These are phyloP conservation scores for Colletotrichum cuscutae DNA, from an alignment of 2,329 filamentous ascomycete genomes.

Conservation along the genomic window DNA sequence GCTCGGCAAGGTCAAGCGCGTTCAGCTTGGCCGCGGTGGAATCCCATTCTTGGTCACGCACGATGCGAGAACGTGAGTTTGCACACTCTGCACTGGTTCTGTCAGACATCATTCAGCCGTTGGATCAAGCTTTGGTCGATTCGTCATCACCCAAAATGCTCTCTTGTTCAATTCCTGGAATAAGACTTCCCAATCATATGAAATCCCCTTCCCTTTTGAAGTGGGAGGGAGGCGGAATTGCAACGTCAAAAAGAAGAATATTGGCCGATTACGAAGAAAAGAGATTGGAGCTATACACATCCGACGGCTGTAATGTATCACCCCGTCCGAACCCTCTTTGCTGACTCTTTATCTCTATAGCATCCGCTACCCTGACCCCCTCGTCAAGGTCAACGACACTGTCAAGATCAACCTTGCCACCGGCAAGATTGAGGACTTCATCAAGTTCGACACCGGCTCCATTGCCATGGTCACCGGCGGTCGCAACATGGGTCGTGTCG, in stretches of 20 bases:
- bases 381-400: conserved; percentile 99
- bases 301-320: conserved; percentile 65
- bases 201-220: neutral
- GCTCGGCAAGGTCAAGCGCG: conserved; percentile 99
- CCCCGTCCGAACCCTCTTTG: conserved; percentile 41
- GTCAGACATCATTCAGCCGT: conserved; percentile 99
- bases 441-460: conserved; percentile 98
- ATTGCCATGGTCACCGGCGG: conserved; percentile 99
- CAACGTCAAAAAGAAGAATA: conserved; percentile 31
- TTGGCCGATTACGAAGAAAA: conserved; percentile 32
- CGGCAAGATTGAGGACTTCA: conserved; percentile 98
- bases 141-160: conserved; percentile 44
- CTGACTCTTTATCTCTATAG: conserved; percentile 64
- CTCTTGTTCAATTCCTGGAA: conserved; percentile 19
- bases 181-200: conserved; percentile 17
- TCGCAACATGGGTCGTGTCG: conserved; percentile 99
- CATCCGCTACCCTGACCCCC: conserved; percentile 98
- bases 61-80: conserved; percentile 99
- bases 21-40: conserved; percentile 98
- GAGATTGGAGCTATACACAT: conserved; percentile 47
- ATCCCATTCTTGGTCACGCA: conserved; percentile 99
- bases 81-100: conserved; percentile 54
- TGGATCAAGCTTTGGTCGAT: conserved; percentile 98
- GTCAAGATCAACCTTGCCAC: conserved; percentile 98
- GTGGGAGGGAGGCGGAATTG: conserved; percentile 23